Evolutionary conservation across 228 moss, liverwort and hornwort species (phyloP).

Genomic region (Sphagnum magellanicum): DNA sequence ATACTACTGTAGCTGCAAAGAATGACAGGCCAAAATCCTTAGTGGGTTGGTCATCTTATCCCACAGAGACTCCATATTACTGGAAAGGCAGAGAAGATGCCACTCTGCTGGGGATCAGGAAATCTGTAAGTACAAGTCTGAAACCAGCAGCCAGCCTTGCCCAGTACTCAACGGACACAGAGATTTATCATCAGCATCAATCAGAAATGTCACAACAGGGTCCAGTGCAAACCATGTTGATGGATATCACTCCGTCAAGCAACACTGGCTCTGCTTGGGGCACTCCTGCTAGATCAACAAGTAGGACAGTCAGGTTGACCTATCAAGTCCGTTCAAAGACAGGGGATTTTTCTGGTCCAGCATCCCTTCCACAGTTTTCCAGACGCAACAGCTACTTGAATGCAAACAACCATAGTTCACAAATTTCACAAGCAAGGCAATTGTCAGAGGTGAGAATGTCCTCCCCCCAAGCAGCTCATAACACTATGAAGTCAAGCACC

Average conservation of each 20-base stretch:
- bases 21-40: too few species aligned
- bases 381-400: slow-evolving; percentile 17
- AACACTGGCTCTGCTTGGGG: slow-evolving; percentile 25
- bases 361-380: slow-evolving; percentile 37
- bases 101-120: too few species aligned
- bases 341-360: slow-evolving; percentile 12
- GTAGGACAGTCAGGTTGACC: slow-evolving; percentile 38
- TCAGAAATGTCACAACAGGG: too few species aligned
- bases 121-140: too few species aligned
- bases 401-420: slow-evolving; percentile 11
- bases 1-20: too few species aligned
- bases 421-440: slow-evolving; percentile 15
- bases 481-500: slow-evolving; percentile 2
- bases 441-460: slow-evolving; percentile 13
- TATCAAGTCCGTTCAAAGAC: slow-evolving; percentile 29
- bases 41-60: too few species aligned
- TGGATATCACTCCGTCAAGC: slow-evolving; percentile 4
- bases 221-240: too few species aligned
- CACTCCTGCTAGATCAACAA: slow-evolving; percentile 3
- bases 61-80: too few species aligned
- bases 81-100: too few species aligned
- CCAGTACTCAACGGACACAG: too few species aligned
- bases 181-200: too few species aligned
- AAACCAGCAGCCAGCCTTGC: too few species aligned
- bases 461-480: slow-evolving; percentile 5